Conservation (phyloP, 139 green algal genomes). For the Coelastrella sp. region DNA sequence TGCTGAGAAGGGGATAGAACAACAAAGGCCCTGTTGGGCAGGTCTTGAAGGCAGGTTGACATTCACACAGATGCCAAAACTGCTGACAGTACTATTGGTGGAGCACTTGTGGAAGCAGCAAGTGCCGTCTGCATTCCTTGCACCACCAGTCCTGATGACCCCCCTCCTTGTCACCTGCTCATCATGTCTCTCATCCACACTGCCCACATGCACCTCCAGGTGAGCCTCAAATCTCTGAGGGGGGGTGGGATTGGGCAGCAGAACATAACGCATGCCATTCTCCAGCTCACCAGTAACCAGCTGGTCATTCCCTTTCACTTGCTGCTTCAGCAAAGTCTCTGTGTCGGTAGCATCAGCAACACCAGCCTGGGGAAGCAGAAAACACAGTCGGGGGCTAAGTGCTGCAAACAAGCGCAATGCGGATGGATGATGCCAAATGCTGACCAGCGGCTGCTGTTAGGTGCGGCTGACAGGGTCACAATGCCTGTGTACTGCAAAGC, state of each 20-base stretch:
- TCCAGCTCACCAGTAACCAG: conserved; percentile 75
- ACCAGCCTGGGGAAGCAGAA: neutral
- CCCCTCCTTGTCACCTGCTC: conserved; percentile 73
- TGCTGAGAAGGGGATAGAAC: neutral
- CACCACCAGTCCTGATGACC: neutral
- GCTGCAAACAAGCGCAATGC: neutral
- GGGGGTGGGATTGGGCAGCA: conserved; percentile 95
- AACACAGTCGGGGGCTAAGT: neutral
- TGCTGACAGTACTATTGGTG: neutral
- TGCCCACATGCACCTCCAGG: conserved; percentile 90
- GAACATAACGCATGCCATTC: conserved; percentile 95
- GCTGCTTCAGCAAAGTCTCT: neutral
- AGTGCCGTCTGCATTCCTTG: neutral
- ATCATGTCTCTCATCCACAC: conserved; percentile 83
- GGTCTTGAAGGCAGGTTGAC: neutral
- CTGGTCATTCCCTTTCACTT: conserved; percentile 61
- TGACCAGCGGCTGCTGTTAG: too few species aligned
- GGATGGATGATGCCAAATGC: neutral
- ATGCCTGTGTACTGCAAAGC: neutral
- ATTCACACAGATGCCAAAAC: neutral
- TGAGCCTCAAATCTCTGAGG: conserved; percentile 95
- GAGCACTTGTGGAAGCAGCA: neutral
- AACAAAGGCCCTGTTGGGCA: neutral
- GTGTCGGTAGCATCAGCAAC: conserved; percentile 6
- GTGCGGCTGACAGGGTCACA: neutral